Conservation (phyloP, 768 basidiomycete species). For the Amanita polypyramis region DNA sequence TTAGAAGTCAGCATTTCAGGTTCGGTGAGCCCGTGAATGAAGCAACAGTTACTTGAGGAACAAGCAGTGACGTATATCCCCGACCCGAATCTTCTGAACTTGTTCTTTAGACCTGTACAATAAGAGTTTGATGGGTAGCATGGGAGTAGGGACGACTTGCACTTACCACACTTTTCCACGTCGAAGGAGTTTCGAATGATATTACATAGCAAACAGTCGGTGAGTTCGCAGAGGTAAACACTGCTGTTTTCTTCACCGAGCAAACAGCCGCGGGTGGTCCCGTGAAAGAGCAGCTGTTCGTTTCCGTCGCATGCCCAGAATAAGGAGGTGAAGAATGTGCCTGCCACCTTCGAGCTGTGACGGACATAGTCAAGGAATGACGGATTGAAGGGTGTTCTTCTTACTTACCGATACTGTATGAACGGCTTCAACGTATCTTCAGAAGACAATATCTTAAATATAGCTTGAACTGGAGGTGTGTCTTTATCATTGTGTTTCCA, state of each 20-base stretch:
- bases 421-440: conserved; percentile 33
- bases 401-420: conserved; percentile 32
- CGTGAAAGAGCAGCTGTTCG: conserved; percentile 57
- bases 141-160: not conserved
- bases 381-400: not conserved
- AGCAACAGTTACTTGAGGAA: conserved; percentile 45
- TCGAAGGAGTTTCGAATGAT: conserved; percentile 53
- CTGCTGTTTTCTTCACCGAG: conserved; percentile 42
- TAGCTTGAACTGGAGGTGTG: conserved; percentile 34
- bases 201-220: conserved; percentile 44
- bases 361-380: not conserved
- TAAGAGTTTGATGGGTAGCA: not conserved
- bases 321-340: not conserved
- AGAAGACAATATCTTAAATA: conserved; percentile 42
- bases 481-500: conserved; percentile 49
- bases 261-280: conserved; percentile 48
- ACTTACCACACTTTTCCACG: conserved; percentile 44
- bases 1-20: conserved; percentile 4
- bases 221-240: conserved; percentile 35
- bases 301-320: conserved; percentile 25
- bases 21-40: not conserved
- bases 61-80: conserved; percentile 61
- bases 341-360: not conserved
- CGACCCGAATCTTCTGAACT: conserved; percentile 51
- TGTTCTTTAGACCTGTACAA: conserved; percentile 40